Conservation (phyloP, 495 filamentous ascomycete genomes). For the Lentithecium fluviatile region DNA sequence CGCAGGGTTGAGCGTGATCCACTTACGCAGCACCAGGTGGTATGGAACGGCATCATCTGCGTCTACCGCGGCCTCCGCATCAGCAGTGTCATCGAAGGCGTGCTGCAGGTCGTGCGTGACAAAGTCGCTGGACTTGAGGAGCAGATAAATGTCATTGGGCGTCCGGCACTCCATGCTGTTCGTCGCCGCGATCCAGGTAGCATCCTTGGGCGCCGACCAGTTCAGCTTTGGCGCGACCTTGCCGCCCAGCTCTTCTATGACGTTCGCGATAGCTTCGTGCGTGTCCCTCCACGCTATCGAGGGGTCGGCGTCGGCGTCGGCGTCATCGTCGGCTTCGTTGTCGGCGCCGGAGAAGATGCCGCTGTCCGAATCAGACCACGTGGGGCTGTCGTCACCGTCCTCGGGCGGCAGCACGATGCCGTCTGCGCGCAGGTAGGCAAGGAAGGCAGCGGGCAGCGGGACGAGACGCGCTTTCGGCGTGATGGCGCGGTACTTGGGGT, state of each 20-base stretch:
- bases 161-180: slow-evolving; percentile 87
- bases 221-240: slow-evolving; percentile 88
- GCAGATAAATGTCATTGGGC: slow-evolving; percentile 86
- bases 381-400: slow-evolving; percentile 50
- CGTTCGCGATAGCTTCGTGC: slow-evolving; percentile 70
- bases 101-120: slow-evolving; percentile 92
- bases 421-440: slow-evolving; percentile 86
- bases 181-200: slow-evolving; percentile 87
- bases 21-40: slow-evolving; percentile 78
- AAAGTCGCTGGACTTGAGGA: slow-evolving; percentile 91
- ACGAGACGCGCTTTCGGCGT: slow-evolving; percentile 84
- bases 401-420: slow-evolving; percentile 77
- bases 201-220: slow-evolving; percentile 96
- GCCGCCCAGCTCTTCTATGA: slow-evolving; percentile 77
- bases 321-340: slow-evolving; percentile 43
- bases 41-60: slow-evolving; percentile 48
- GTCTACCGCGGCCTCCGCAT: slow-evolving; percentile 34
- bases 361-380: slow-evolving; percentile 44
- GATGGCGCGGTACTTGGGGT: slow-evolving; percentile 76
- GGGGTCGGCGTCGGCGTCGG: slow-evolving; percentile 55
- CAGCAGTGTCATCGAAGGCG: slow-evolving; percentile 77
- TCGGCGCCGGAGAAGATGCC: slow-evolving; percentile 48
- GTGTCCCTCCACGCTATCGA: slow-evolving; percentile 65
- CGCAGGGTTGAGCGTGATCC: slow-evolving; percentile 79
- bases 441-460: slow-evolving; percentile 68